Percentiles rank a stretch among this genome's conserved stretches.
Conservation (phyloP, 768 basidiomycete genomes). For the Calocera viscosa region DNA sequence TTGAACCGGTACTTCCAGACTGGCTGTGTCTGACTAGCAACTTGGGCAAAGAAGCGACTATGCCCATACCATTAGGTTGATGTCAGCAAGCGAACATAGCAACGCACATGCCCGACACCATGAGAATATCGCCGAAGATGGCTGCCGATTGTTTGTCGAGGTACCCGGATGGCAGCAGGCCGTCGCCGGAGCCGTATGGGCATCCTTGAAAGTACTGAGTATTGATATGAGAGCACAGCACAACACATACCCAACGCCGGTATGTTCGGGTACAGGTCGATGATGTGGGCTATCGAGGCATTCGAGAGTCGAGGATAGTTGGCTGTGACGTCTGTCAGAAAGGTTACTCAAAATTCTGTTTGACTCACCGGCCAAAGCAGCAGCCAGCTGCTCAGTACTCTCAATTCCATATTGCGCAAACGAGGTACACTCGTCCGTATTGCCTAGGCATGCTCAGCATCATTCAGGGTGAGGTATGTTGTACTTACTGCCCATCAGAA, state of each 20-base stretch:
- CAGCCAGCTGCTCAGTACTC: not conserved
- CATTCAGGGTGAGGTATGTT: not conserved
- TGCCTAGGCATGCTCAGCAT: not conserved
- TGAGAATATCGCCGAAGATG: not conserved
- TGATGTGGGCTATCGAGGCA: not conserved
- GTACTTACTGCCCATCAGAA: conserved; percentile 2
- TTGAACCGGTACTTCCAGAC: conserved; percentile 4
- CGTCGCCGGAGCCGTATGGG: conserved; percentile 2
- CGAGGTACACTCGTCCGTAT: not conserved
- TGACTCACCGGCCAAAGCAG: not conserved
- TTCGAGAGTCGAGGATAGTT: not conserved
- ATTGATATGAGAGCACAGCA: not conserved
- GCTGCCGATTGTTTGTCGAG: conserved; percentile 5
- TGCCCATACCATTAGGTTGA: not conserved
- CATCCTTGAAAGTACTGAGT: not conserved
- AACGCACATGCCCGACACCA: not conserved
- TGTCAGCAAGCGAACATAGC: not conserved
- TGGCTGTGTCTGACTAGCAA: not conserved
- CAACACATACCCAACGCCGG: not conserved
- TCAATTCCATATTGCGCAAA: not conserved
- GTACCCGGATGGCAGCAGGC: not conserved
- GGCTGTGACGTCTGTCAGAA: not conserved
- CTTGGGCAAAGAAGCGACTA: not conserved
- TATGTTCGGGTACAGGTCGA: not conserved
- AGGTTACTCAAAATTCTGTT: not conserved